Evolutionary conservation across 306 rosid species (phyloP), one percentile per base, ranked within the genome.

Genomic region (Cucumis melo): DNA sequence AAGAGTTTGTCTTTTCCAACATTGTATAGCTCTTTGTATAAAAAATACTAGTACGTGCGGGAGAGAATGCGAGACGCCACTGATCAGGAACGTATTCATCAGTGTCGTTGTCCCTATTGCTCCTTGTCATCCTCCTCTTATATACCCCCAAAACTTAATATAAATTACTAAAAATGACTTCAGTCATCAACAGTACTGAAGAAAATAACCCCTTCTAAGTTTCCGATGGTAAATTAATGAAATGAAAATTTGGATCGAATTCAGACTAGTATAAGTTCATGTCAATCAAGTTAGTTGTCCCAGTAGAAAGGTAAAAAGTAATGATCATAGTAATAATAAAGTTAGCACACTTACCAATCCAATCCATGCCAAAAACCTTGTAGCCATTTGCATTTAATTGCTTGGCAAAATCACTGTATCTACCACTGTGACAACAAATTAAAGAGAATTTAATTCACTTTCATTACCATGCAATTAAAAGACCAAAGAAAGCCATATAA

Each of bases 321-420:
- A 44, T 44, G 7, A 44, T 10, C 7, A 10, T 1, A 46, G 12
- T 4, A 46, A 46, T 46, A 46, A 39, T 8, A 62, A 41, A 19
- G 42, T 21, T 66, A 32, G 8, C 44, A 36, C 81, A 80, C 95
- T 84, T 83, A 94, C 99, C 99, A 84, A 89, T 84, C 99, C 99
- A 94, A 82, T 94, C 99, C 93, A 94, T 91, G 53, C 88, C 99
- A 58, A 90, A 92, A 82, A 89, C 97, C 87, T 89, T 94, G 79
- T 60, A 94, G 78, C 97, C 96, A 80, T 85, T 85, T 56, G 87
- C 90, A 86, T 90, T 94, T 78, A 94, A 83, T 80, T 80, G 83
- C 89, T 90, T 94, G 48, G 97, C 97, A 84, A 92, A 92, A 79
- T 86, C 78, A 79, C 29, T 66, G 79, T 94, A 94, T 77, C 99